Conservation (phyloP, 1,139 yeast species). For the Suhomyces ambrosiae region DNA sequence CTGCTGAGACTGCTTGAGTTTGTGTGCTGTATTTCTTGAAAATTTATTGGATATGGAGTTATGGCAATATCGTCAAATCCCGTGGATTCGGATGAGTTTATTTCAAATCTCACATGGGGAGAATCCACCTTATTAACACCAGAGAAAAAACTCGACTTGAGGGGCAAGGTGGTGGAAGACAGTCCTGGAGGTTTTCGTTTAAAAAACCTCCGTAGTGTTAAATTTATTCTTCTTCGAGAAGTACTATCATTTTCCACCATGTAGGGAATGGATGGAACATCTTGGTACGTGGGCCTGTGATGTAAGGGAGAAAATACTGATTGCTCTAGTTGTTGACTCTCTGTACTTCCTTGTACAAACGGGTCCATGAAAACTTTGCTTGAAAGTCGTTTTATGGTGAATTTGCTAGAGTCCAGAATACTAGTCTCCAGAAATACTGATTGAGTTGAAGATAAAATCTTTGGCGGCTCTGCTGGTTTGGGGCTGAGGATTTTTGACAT, state of each 20-base stretch:
- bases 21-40: too few species aligned
- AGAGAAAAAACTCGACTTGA: neutral
- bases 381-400: neutral
- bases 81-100: neutral
- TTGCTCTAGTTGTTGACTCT: conserved; percentile 1
- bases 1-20: too few species aligned
- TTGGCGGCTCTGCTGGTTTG: too few species aligned
- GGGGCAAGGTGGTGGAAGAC: neutral
- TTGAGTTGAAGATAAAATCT: too few species aligned
- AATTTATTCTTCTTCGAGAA: neutral
- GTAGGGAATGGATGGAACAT: conserved; percentile 27
- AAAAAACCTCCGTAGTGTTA: neutral
- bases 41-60: too few species aligned
- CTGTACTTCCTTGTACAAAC: neutral
- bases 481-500: too few species aligned
- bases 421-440: too few species aligned
- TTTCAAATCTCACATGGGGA: conserved; percentile 1
- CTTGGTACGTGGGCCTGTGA: conserved; percentile 25
- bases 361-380: neutral
- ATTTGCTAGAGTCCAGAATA: neutral
- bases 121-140: neutral
- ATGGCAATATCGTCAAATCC: neutral
- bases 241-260: conserved; percentile 9
- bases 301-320: conserved; percentile 30
- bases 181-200: neutral